phyloP scores from a whole-genome alignment of 306 rosid genomes.

The Pueraria montana region DNA sequence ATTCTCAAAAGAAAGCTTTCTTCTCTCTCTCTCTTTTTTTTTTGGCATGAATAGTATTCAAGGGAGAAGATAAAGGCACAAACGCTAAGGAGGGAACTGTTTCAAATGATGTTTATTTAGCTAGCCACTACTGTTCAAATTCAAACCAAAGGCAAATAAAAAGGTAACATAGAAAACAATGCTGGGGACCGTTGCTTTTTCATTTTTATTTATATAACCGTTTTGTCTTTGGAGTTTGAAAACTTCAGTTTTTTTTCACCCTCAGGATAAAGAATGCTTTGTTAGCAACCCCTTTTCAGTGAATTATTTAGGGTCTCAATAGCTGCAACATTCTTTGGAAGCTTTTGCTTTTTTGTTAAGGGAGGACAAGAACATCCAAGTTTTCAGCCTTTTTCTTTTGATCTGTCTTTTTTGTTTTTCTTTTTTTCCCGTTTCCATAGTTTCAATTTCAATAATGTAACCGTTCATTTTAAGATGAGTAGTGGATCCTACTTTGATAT shows the following conservation, averaged over 20 bases:
- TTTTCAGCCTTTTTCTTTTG: slow-evolving; percentile 47
- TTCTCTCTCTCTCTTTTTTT: slow-evolving; percentile 47
- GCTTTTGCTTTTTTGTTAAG: slow-evolving; percentile 70
- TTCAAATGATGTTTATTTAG: slow-evolving; percentile 55
- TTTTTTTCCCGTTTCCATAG: slow-evolving; percentile 7
- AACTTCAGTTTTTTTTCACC: slow-evolving; percentile 42
- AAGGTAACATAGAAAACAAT: slow-evolving; percentile 55
- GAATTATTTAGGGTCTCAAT: slow-evolving; percentile 56
- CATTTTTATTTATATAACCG: slow-evolving; percentile 24
- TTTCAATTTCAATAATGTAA: slow-evolving; percentile 25
- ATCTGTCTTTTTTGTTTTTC: slow-evolving; percentile 21
- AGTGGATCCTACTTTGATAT: slow-evolving; percentile 32
- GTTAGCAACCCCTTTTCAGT: slow-evolving; percentile 53
- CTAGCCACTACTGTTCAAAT: slow-evolving; percentile 58
- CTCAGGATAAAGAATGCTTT: slow-evolving; percentile 50
- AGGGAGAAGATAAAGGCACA: slow-evolving; percentile 46
- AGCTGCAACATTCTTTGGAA: slow-evolving; percentile 58
- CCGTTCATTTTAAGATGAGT: slow-evolving; percentile 37
- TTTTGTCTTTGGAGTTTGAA: slow-evolving; percentile 56
- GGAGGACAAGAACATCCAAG: slow-evolving; percentile 46
- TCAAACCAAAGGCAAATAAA: slow-evolving; percentile 60
- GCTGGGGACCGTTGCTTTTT: slow-evolving; percentile 61
- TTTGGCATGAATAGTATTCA: slow-evolving; percentile 34
- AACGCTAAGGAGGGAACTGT: slow-evolving; percentile 69
- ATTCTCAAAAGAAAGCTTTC: slow-evolving; percentile 43